phyloP scores from a whole-genome alignment of 2,329 filamentous ascomycete genomes.

The Cladosporium sp. region DNA sequence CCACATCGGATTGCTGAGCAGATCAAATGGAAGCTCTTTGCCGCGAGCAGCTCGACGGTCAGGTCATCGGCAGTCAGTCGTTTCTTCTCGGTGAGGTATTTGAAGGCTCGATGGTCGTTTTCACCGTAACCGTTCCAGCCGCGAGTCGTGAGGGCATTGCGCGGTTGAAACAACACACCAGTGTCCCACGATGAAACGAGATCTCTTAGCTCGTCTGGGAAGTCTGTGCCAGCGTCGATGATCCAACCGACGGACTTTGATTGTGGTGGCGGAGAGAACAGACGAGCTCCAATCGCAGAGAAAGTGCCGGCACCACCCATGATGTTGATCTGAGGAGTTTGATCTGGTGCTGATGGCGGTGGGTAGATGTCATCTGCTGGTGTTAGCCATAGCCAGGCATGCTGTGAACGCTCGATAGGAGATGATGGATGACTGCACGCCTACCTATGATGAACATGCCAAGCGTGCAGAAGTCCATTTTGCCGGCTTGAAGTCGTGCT shows the following conservation, averaged over 20 bases:
- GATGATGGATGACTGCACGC: conserved; percentile 16
- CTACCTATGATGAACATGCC: conserved; percentile 67
- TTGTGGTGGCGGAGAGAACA: conserved; percentile 75
- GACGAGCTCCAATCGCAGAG: conserved; percentile 81
- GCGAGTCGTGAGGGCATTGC: conserved; percentile 74
- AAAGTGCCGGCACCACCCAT: conserved; percentile 90
- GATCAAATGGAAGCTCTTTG: conserved; percentile 83
- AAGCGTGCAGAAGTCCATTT: conserved; percentile 60
- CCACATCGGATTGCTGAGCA: conserved; percentile 79
- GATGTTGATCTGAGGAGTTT: conserved; percentile 66
- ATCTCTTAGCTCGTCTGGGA: conserved; percentile 66
- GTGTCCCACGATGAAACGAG: conserved; percentile 76
- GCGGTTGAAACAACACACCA: conserved; percentile 68
- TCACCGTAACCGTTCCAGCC: conserved; percentile 90
- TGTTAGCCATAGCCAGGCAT: conserved; percentile 10
- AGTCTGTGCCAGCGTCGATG: conserved; percentile 86
- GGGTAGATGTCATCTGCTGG: conserved; percentile 86
- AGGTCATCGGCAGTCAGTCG: conserved; percentile 76
- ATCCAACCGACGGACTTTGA: conserved; percentile 82
- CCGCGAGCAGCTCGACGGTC: conserved; percentile 64
- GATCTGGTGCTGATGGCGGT: conserved; percentile 61
- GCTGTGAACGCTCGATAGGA: background rate
- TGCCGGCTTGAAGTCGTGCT: background rate
- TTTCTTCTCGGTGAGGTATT: conserved; percentile 83
- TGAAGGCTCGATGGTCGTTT: conserved; percentile 61